Evolutionary conservation across 768 basidiomycete genomes (phyloP).

Genomic region (Leccinum subgranulosum): DNA sequence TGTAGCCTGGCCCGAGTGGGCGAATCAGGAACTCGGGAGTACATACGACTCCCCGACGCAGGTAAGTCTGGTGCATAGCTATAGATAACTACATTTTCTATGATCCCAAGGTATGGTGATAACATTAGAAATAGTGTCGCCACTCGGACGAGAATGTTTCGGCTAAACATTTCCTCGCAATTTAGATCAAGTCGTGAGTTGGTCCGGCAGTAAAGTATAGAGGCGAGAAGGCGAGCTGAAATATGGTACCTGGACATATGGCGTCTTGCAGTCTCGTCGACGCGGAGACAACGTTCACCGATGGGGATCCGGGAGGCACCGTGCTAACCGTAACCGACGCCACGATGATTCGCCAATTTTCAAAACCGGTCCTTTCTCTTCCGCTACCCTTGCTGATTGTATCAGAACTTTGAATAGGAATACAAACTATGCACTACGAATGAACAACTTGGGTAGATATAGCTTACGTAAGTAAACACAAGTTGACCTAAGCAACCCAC

Average conservation of each 20-base stretch:
- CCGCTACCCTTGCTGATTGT: not conserved
- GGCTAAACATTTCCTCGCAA: not conserved
- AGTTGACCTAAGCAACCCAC: conserved; percentile 10
- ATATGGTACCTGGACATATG: not conserved
- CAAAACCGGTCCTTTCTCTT: not conserved
- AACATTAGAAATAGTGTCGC: not conserved
- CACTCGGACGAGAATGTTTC: not conserved
- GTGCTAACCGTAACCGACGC: not conserved
- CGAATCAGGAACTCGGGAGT: not conserved
- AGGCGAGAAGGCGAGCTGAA: not conserved
- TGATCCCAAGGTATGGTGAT: not conserved
- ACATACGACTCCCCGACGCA: not conserved
- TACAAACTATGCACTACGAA: not conserved
- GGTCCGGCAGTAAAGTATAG: not conserved
- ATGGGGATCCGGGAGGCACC: not conserved
- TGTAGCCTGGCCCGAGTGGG: not conserved
- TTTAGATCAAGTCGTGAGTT: not conserved
- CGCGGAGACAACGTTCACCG: not conserved
- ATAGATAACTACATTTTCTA: not conserved
- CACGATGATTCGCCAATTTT: not conserved
- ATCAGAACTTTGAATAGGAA: not conserved
- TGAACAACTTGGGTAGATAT: not conserved
- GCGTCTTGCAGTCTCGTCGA: not conserved
- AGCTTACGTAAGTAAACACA: conserved; percentile 13
- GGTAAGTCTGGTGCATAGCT: not conserved